A percentile compares a stretch with the other conserved stretches of the same genome.
These are phyloP conservation scores for Colletotrichum sidae DNA, from an alignment of 2,329 filamentous ascomycete genomes.

Conservation along the genomic window DNA sequence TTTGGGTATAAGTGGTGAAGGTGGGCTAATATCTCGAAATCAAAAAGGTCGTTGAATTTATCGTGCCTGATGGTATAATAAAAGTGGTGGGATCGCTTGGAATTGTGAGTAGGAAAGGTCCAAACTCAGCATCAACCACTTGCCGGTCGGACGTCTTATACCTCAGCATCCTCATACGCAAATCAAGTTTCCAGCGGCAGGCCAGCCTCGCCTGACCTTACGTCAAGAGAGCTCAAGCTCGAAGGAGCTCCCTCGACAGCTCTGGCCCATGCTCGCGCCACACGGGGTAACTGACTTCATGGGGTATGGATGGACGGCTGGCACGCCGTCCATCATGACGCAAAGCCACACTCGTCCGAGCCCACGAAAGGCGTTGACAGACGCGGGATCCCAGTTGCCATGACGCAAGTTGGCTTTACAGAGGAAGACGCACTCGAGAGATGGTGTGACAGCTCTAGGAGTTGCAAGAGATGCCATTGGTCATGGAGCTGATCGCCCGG, in stretches of 20 bases:
- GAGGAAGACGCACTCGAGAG: conserved; percentile 28
- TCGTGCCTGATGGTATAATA: too few relatives aligned
- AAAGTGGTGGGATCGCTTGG: conserved; percentile 27
- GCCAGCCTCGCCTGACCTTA: conserved; percentile 22
- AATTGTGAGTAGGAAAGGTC: conserved; percentile 22
- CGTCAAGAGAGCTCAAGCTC: conserved; percentile 37
- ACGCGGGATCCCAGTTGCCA: conserved; percentile 30
- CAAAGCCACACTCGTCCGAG: conserved; percentile 40
- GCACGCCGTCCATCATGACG: conserved; percentile 37
- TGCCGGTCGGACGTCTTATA: conserved; percentile 38
- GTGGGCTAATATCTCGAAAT: conserved; percentile 12
- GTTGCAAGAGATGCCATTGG: conserved; percentile 33
- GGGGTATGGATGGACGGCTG: conserved; percentile 20
- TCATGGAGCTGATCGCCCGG: conserved; percentile 48
- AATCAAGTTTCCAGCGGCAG: conserved; percentile 38
- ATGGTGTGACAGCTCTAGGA: conserved; percentile 36
- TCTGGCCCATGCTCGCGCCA: conserved; percentile 36
- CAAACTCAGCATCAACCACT: background rate
- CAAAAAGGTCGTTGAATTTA: too few relatives aligned
- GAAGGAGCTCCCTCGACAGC: conserved; percentile 27
- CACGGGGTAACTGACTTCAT: conserved; percentile 36
- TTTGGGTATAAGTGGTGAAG: conserved; percentile 15
- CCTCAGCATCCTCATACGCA: conserved; percentile 21
- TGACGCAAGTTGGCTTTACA: conserved; percentile 37
- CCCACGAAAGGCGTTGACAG: conserved; percentile 26